Evolutionary conservation across 164 flowering plant species (phyloP).

Genomic region (Dillenia turbinata): DNA sequence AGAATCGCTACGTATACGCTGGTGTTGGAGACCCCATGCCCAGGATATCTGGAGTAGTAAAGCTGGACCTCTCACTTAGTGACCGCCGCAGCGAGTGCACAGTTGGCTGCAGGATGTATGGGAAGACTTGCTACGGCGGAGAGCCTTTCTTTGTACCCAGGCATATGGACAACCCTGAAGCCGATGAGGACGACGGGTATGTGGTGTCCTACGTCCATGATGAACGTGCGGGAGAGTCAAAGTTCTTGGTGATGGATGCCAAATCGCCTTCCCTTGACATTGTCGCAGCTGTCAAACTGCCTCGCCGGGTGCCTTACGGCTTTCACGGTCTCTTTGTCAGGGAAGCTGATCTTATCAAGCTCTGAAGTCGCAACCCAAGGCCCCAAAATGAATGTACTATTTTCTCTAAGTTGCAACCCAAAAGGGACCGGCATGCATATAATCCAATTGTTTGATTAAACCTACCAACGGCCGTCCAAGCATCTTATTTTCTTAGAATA

Average conservation of each 20-base stretch:
- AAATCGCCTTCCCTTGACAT: constrained; percentile 64
- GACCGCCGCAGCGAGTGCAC: constrained; percentile 1
- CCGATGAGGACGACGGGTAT: constrained; percentile 11
- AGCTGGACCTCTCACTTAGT: constrained; percentile 2
- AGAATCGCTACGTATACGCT: constrained; percentile 4
- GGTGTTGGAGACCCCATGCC: constrained; percentile 13
- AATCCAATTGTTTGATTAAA: too few species aligned
- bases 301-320: constrained; percentile 76
- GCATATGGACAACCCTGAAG: not conserved
- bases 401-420: too few species aligned
- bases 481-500: too few species aligned
- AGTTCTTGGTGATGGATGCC: constrained; percentile 79
- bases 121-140: constrained; percentile 6
- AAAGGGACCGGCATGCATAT: too few species aligned
- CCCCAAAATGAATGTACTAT: too few species aligned
- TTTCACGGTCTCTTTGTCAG: constrained; percentile 78
- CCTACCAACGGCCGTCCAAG: too few species aligned
- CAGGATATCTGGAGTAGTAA: constrained; percentile 8
- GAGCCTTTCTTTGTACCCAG: constrained; percentile 10
- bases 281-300: constrained; percentile 65
- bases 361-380: not conserved
- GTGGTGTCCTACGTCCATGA: constrained; percentile 37
- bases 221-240: constrained; percentile 52
- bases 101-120: constrained; percentile 2
- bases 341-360: constrained; percentile 41